Percentiles rank a stretch among this genome's conserved stretches.
Conservation (phyloP, 140 eudicot species). For the Senecio squalidus region DNA sequence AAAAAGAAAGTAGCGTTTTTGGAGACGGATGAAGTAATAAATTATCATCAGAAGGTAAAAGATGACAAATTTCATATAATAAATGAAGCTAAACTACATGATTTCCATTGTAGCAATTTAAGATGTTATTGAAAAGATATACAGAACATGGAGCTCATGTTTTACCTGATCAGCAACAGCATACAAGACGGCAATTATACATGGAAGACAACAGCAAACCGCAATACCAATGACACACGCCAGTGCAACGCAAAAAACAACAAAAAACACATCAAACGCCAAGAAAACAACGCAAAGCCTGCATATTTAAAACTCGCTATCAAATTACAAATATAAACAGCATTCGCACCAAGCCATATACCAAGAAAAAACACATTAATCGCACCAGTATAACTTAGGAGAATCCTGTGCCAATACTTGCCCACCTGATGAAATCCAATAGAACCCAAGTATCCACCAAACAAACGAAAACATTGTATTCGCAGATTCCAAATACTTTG, state of each 20-base stretch:
- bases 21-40: too few species aligned
- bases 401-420: conserved; percentile 34
- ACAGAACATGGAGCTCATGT: background rate
- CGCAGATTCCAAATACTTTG: conserved; percentile 67
- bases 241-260: conserved; percentile 65
- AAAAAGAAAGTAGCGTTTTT: too few species aligned
- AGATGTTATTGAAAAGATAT: background rate
- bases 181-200: conserved; percentile 65
- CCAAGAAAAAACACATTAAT: background rate
- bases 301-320: conserved; percentile 19
- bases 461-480: conserved; percentile 69
- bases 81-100: conserved; percentile 6
- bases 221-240: conserved; percentile 72
- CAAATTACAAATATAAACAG: background rate
- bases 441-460: conserved; percentile 81
- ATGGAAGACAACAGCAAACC: conserved; percentile 75
- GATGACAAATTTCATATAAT: background rate
- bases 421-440: conserved; percentile 72
- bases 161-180: conserved; percentile 80
- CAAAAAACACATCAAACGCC: conserved; percentile 81
- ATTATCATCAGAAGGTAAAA: background rate
- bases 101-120: background rate
- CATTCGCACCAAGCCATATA: background rate
- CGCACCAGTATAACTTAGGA: conserved; percentile 70
- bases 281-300: conserved; percentile 64